Conservation (phyloP, 2,329 filamentous ascomycete genomes). For the Alternaria sp. region DNA sequence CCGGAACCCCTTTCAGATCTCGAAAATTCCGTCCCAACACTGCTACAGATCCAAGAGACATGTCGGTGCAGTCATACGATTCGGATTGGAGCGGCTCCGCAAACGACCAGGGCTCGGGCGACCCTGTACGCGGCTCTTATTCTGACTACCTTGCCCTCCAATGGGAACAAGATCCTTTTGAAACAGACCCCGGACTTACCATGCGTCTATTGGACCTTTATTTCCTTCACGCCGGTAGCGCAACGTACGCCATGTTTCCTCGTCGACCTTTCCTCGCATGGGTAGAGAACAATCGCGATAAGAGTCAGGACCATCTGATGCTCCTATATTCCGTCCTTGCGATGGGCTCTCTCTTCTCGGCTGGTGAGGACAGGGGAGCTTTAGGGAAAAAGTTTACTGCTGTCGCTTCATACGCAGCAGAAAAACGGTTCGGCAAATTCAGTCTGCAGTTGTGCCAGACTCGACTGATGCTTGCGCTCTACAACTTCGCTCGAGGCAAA, state of each 20-base stretch:
- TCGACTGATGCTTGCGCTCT: slow-evolving; percentile 72
- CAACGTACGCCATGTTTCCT: slow-evolving; percentile 66
- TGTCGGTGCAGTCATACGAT: slow-evolving; percentile 47
- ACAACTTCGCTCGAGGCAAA: slow-evolving; percentile 70
- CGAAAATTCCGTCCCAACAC: slow-evolving; percentile 39
- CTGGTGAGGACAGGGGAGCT: slow-evolving; percentile 54
- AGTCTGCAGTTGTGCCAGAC: slow-evolving; percentile 73
- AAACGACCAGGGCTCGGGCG: slow-evolving; percentile 40
- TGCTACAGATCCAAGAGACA: slow-evolving; percentile 36
- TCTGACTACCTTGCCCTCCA: slow-evolving; percentile 49
- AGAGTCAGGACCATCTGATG: slow-evolving; percentile 65
- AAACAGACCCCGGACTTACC: slow-evolving; percentile 59
- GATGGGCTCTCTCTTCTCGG: slow-evolving; percentile 65
- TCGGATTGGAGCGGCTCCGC: slow-evolving; percentile 47
- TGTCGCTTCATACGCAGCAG: slow-evolving; percentile 67
- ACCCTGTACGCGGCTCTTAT: slow-evolving; percentile 41
- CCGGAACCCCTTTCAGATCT: slow-evolving; percentile 36
- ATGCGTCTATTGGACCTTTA: slow-evolving; percentile 64
- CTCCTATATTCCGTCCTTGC: slow-evolving; percentile 68
- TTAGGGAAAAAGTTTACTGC: slow-evolving; percentile 60
- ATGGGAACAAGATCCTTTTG: slow-evolving; percentile 65
- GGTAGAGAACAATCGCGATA: slow-evolving; percentile 59
- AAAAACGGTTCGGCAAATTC: slow-evolving; percentile 61
- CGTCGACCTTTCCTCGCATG: slow-evolving; percentile 63
- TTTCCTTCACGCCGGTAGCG: slow-evolving; percentile 65